These are phyloP conservation scores for Drechmeria coniospora DNA, from an alignment of 2,329 filamentous ascomycete genomes.

Conservation along the genomic window DNA sequence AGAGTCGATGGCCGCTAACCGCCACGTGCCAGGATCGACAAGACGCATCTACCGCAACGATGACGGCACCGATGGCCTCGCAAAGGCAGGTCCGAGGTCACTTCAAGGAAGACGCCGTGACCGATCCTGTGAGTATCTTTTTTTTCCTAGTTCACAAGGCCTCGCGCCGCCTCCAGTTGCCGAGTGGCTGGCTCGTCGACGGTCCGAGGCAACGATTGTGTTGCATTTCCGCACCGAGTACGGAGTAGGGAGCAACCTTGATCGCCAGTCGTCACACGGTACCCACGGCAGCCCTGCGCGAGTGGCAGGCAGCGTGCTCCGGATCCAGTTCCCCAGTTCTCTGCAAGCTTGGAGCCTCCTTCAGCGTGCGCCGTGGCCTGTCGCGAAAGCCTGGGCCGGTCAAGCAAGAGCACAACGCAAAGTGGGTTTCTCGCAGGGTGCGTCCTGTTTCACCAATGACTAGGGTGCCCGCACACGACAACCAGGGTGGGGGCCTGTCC, in stretches of 20 bases:
- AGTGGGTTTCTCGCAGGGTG: constrained; percentile 7
- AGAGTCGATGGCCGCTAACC: background rate
- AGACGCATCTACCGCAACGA: background rate
- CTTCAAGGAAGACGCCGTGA: constrained; percentile 6
- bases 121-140: constrained; percentile 6
- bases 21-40: background rate
- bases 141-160: constrained; percentile 1
- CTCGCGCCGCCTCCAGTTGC: background rate
- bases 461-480: constrained; percentile 6
- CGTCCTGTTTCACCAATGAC: constrained; percentile 10
- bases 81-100: constrained; percentile 8
- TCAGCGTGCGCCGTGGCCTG: constrained; percentile 4
- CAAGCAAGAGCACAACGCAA: constrained; percentile 5
- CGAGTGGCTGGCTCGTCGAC: no score
- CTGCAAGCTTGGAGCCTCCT: background rate
- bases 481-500: constrained; percentile 10
- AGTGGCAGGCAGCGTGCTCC: constrained; percentile 1
- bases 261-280: no score
- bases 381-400: constrained; percentile 9
- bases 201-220: no score
- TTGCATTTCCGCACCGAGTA: no score
- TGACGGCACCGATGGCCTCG: constrained; percentile 8
- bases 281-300: no score
- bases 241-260: no score
- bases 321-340: no score